Evolutionary conservation across 1,284 basidiomycete genomes (phyloP).

Genomic region (Apiotrichum laibachii): DNA sequence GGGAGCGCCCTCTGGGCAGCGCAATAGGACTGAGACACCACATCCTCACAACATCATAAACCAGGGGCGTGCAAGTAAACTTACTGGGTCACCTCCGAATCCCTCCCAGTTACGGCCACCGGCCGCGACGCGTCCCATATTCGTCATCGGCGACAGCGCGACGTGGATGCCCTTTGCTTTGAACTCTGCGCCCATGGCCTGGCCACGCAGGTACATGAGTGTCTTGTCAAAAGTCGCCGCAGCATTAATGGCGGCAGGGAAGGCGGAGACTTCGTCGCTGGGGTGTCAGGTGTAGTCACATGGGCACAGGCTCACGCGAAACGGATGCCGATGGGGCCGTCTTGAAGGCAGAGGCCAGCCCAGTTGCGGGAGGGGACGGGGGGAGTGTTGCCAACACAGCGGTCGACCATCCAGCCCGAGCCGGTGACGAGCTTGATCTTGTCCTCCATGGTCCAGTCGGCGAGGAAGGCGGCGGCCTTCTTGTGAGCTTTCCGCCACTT

Average conservation of each 20-base stretch:
- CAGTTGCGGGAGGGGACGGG: constrained; percentile 63
- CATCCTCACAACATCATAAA: no score
- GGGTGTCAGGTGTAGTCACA: background rate
- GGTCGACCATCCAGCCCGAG: constrained; percentile 47
- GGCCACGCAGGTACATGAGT: constrained; percentile 68
- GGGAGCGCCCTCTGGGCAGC: no score
- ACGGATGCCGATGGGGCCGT: constrained; percentile 21
- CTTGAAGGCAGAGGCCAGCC: constrained; percentile 65
- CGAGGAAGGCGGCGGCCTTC: constrained; percentile 47
- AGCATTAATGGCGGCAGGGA: constrained; percentile 70
- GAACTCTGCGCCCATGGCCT: constrained; percentile 74
- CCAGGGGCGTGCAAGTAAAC: no score
- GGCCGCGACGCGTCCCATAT: constrained; percentile 60
- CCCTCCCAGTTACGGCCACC: constrained; percentile 83
- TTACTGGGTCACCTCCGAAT: constrained; percentile 60
- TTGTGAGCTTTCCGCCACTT: constrained; percentile 33
- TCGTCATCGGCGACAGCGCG: constrained; percentile 57
- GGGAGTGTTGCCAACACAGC: constrained; percentile 68
- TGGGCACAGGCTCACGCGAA: constrained; percentile 9
- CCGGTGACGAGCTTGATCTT: constrained; percentile 54
- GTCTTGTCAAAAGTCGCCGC: constrained; percentile 71
- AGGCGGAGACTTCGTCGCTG: constrained; percentile 62
- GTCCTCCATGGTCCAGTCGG: constrained; percentile 52
- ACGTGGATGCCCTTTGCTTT: constrained; percentile 75
- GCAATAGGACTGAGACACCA: no score